These are phyloP conservation scores for Rosa lucieae DNA, from an alignment of 306 rosid genomes.

Conservation along the genomic window DNA sequence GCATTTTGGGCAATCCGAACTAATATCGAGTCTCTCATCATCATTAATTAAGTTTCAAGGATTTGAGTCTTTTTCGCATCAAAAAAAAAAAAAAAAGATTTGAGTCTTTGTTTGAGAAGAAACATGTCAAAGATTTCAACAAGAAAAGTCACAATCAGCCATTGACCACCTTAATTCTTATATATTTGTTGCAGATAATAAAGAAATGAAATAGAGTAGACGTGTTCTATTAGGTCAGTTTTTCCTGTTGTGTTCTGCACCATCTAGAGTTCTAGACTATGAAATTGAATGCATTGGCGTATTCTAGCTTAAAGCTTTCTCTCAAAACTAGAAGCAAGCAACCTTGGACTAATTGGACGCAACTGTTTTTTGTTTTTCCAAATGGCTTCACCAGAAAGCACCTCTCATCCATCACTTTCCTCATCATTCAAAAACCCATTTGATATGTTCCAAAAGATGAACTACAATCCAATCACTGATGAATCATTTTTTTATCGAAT, in stretches of 20 bases:
- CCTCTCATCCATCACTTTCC: not conserved
- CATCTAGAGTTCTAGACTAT: not conserved
- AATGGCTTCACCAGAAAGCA: constrained; percentile 1
- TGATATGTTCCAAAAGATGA: not conserved
- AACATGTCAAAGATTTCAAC: constrained; percentile 1
- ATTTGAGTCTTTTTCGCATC: not conserved
- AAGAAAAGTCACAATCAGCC: constrained; percentile 24
- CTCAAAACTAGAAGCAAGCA: constrained; percentile 14
- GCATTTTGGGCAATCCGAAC: constrained; percentile 15
- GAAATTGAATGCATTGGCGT: constrained; percentile 10
- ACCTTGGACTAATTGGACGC: constrained; percentile 12
- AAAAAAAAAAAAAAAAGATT: not conserved
- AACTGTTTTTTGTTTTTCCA: not conserved
- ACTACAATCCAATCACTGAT: not conserved
- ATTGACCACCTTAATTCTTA: constrained; percentile 17
- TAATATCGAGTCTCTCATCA: not conserved
- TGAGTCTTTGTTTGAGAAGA: not conserved
- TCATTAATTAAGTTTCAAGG: not conserved
- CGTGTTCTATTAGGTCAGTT: constrained; percentile 19
- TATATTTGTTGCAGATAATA: not conserved
- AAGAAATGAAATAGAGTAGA: constrained; percentile 2
- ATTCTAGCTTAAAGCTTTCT: constrained; percentile 1
- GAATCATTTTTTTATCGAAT: not conserved
- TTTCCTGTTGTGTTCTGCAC: not conserved
- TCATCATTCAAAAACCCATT: not conserved